Evolutionary conservation across 495 filamentous ascomycete genomes (phyloP).

Genomic region (Poronia punctata): DNA sequence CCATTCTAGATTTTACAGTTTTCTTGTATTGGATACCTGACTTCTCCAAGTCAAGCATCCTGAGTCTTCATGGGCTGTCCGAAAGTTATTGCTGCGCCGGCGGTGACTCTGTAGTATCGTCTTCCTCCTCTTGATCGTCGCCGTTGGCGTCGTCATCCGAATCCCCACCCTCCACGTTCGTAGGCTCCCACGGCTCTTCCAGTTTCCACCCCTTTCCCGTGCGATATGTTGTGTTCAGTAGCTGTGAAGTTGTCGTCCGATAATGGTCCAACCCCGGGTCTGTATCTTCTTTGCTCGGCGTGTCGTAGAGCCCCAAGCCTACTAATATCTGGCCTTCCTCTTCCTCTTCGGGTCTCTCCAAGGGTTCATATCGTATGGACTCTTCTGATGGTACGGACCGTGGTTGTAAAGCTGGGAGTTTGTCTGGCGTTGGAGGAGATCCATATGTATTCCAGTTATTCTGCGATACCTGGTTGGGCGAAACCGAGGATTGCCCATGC

Average conservation of each 20-base stretch:
- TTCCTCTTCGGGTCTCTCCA: constrained; percentile 36
- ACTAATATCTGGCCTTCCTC: constrained; percentile 63
- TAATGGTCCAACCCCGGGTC: constrained; percentile 37
- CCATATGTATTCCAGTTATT: constrained; percentile 38
- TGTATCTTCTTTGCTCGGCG: constrained; percentile 43
- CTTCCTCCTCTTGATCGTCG: constrained; percentile 26
- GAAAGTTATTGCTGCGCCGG: constrained; percentile 19
- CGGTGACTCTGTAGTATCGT: constrained; percentile 15
- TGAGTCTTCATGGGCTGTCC: too few species aligned
- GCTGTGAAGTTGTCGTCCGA: constrained; percentile 42
- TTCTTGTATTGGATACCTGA: too few species aligned
- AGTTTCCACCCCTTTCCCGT: constrained; percentile 71
- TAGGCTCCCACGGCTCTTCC: constrained; percentile 76
- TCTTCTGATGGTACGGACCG: constrained; percentile 38
- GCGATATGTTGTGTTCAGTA: constrained; percentile 34
- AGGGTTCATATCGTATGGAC: constrained; percentile 35
- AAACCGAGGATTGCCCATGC: constrained; percentile 18
- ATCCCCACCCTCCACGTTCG: constrained; percentile 52
- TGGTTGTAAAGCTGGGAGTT: constrained; percentile 44
- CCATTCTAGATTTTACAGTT: too few species aligned
- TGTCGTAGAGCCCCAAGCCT: constrained; percentile 77
- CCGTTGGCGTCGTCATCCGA: constrained; percentile 45
- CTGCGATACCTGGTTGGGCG: constrained; percentile 14
- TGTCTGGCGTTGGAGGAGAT: constrained; percentile 50
- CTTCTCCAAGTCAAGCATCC: too few species aligned